These are phyloP conservation scores for Proliferodiscus dingleyae DNA, from an alignment of 2,329 filamentous ascomycete genomes.

Conservation along the genomic window DNA sequence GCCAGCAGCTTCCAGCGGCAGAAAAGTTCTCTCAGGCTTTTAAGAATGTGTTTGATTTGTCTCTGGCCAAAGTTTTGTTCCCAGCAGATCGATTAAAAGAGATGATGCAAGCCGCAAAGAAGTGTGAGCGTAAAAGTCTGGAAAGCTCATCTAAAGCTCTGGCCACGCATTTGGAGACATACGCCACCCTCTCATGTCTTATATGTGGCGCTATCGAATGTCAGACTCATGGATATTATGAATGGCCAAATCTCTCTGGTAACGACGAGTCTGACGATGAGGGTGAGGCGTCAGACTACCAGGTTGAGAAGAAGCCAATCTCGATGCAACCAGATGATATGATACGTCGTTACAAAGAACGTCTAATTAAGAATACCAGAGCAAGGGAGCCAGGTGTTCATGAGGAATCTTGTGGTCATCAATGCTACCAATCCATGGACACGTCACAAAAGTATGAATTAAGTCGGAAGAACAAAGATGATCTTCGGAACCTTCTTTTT, in stretches of 20 bases:
- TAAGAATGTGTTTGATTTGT: slow-evolving; percentile 12
- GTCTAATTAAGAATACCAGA: background rate
- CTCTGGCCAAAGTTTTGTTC: slow-evolving; percentile 19
- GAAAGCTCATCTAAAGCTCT: background rate
- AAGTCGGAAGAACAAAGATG: background rate
- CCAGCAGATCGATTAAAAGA: slow-evolving; percentile 19
- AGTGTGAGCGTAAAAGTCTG: slow-evolving; percentile 3
- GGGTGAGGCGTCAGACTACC: background rate
- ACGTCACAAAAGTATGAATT: background rate
- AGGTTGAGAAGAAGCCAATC: background rate
- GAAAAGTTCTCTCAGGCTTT: slow-evolving; percentile 16
- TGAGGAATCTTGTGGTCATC: background rate
- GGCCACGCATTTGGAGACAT: slow-evolving; percentile 19
- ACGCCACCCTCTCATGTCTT: slow-evolving; percentile 22
- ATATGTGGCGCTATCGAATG: slow-evolving; percentile 27
- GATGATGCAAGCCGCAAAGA: slow-evolving; percentile 12
- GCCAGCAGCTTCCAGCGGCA: slow-evolving; percentile 1
- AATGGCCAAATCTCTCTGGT: slow-evolving; percentile 3
- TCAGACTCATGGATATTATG: slow-evolving; percentile 27
- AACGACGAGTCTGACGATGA: slow-evolving; percentile 13
- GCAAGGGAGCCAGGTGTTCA: slow-evolving; percentile 3
- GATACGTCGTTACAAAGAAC: slow-evolving; percentile 15
- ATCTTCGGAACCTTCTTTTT: slow-evolving; percentile 17
- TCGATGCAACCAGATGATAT: slow-evolving; percentile 13
- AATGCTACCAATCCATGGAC: background rate